Evolutionary conservation across 306 rosid genomes (phyloP).

Genomic region (Castanopsis chinensis): DNA sequence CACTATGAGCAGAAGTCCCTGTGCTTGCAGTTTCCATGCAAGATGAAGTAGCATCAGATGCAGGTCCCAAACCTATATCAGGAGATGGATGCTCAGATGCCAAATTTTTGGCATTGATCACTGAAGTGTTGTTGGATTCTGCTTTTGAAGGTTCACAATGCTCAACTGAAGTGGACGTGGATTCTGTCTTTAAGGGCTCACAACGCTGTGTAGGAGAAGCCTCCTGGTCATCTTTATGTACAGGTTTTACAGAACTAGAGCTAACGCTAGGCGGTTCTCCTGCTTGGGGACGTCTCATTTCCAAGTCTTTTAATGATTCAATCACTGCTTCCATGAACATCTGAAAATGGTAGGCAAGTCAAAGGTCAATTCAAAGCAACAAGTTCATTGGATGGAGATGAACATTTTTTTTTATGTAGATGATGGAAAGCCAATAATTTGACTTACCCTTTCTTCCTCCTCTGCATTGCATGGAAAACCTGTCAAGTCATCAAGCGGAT

Average conservation of each 20-base stretch:
- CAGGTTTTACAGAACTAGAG: slow-evolving; percentile 24
- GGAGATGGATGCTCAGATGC: slow-evolving; percentile 32
- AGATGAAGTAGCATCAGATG: slow-evolving; percentile 30
- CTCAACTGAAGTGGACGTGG: slow-evolving; percentile 36
- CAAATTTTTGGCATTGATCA: slow-evolving; percentile 26
- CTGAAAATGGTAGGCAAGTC: slow-evolving; percentile 36
- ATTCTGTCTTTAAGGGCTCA: slow-evolving; percentile 29
- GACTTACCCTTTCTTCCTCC: slow-evolving; percentile 83
- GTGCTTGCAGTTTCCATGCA: slow-evolving; percentile 35
- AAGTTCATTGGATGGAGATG: background rate
- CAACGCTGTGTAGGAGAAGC: slow-evolving; percentile 28
- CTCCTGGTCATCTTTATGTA: slow-evolving; percentile 28
- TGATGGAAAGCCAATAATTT: slow-evolving; percentile 10
- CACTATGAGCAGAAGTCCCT: slow-evolving; percentile 38
- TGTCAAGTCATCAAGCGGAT: slow-evolving; percentile 66
- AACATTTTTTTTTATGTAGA: background rate
- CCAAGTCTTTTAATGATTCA: slow-evolving; percentile 61
- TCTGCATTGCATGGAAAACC: slow-evolving; percentile 64
- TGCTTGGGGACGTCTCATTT: slow-evolving; percentile 36
- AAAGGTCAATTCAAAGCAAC: slow-evolving; percentile 1
- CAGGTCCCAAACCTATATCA: slow-evolving; percentile 21
- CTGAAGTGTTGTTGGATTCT: slow-evolving; percentile 39
- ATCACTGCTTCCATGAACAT: slow-evolving; percentile 81
- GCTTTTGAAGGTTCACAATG: slow-evolving; percentile 26
- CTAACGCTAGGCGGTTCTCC: slow-evolving; percentile 34